These are phyloP conservation scores for Penicillium canescens DNA, from an alignment of 495 filamentous ascomycete genomes.

Conservation along the genomic window DNA sequence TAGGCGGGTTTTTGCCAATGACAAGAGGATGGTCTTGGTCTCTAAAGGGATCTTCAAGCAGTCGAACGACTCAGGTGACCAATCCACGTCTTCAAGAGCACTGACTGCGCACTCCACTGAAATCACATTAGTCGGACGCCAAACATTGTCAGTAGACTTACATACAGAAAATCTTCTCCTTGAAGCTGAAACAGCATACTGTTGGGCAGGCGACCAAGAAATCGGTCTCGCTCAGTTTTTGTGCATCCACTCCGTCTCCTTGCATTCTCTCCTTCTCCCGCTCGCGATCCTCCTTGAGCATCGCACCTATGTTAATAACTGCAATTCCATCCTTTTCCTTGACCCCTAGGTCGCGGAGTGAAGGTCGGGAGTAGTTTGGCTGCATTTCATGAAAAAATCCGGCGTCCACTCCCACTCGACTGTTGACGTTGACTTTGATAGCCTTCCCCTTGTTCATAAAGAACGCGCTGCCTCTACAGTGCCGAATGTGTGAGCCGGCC, in stretches of 20 bases:
- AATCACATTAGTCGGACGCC: slow-evolving; percentile 13
- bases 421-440: slow-evolving; percentile 24
- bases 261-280: slow-evolving; percentile 25
- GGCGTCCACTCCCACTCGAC: slow-evolving; percentile 25
- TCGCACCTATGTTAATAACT: slow-evolving; percentile 15
- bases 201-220: slow-evolving; percentile 27
- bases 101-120: slow-evolving; percentile 35
- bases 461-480: slow-evolving; percentile 27
- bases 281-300: slow-evolving; percentile 19
- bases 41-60: slow-evolving; percentile 18
- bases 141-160: slow-evolving; percentile 7
- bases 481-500: slow-evolving; percentile 17
- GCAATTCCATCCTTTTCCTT: slow-evolving; percentile 14
- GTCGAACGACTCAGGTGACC: slow-evolving; percentile 23
- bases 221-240: slow-evolving; percentile 23
- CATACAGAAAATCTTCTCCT: slow-evolving; percentile 31
- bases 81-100: slow-evolving; percentile 30
- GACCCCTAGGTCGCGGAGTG: slow-evolving; percentile 8
- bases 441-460: slow-evolving; percentile 26
- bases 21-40: slow-evolving; percentile 28
- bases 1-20: slow-evolving; percentile 23
- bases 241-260: slow-evolving; percentile 16
- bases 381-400: slow-evolving; percentile 25
- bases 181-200: slow-evolving; percentile 29
- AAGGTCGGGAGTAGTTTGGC: slow-evolving; percentile 30